Base-by-base conservation (phyloP, 108 stramenopile species). In the Mayamaea pseudoterrestris region DNA sequence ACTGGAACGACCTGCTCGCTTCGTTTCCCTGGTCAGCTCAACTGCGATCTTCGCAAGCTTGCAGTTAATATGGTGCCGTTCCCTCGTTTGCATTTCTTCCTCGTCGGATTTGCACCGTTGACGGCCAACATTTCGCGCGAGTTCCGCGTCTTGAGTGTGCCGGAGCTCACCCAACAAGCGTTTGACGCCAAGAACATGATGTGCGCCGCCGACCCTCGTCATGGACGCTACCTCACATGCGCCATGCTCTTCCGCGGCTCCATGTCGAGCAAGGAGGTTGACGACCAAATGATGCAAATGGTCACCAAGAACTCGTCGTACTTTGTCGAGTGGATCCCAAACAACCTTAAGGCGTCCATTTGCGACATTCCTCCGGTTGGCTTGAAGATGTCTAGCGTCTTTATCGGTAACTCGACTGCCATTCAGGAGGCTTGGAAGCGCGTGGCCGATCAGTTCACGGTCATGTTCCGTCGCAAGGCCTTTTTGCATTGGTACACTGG, bases 101-200 rank as follows among this genome's bases (percentile, higher is more conserved):
- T 97, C 71, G 89, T 97, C 47, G 95, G 95, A 56, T 97, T 93
- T 57, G 92, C 95, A 35, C 95, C 95, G 11, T 56, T 96, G 46
- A 97, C 94, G 27, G 62, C 84, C 30, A 70, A 67, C 47, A 77
- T 76, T 34, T 90, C 91, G 30, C 92, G 93, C 78, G 82, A 93
- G 54, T 97, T 95, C 87, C 90, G 93, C 47, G 89, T 85, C 32
- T 69, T 97, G 51, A 93, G 88, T 32, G 96, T 97, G 30, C 93
- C 96, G 17, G 96, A 97, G 77, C 78, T 97, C 58, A 97, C 96
- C 30, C 63, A 76, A 48, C 96, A 97, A 63, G 73, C 76, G 27
- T 97, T 97, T 63, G 96, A 97, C 60, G 92, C 96, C 57, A 94
- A 95, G 85, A 97, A 97, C 74, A 97, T 97, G 95, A 97, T 97